Evolutionary conservation across 768 basidiomycete genomes (phyloP).

Genomic region (Lentinus tigrinus): DNA sequence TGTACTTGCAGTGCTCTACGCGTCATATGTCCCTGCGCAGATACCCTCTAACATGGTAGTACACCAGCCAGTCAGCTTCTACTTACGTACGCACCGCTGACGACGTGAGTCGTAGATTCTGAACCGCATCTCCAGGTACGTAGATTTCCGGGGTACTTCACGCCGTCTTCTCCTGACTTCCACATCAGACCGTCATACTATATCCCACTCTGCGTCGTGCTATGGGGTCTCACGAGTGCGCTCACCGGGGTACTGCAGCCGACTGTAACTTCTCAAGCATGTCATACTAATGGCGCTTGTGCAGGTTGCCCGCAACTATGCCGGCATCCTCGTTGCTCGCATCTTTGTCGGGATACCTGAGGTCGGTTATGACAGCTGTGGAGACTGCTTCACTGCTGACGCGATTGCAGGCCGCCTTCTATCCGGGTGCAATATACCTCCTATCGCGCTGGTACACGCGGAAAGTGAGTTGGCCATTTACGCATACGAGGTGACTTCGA

Average conservation of each 20-base stretch:
- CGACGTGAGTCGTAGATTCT: slow-evolving; percentile 39
- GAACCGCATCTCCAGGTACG: slow-evolving; percentile 51
- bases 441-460: slow-evolving; percentile 39
- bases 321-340: slow-evolving; percentile 55
- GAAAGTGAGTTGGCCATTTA: slow-evolving; percentile 22
- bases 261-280: not conserved
- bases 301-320: slow-evolving; percentile 53
- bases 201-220: slow-evolving; percentile 56
- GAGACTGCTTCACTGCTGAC: not conserved
- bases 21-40: slow-evolving; percentile 61
- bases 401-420: slow-evolving; percentile 53
- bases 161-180: not conserved
- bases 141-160: not conserved
- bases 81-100: slow-evolving; percentile 3
- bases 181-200: slow-evolving; percentile 54
- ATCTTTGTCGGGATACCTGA: slow-evolving; percentile 66
- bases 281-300: not conserved
- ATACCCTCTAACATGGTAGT: slow-evolving; percentile 67
- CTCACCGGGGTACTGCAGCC: slow-evolving; percentile 52
- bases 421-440: slow-evolving; percentile 52
- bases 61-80: not conserved
- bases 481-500: not conserved
- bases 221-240: slow-evolving; percentile 64
- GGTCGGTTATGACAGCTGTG: slow-evolving; percentile 23
- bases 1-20: slow-evolving; percentile 53